These are phyloP conservation scores for Ostreobium quekettii DNA, from an alignment of 139 green algal species.

Conservation along the genomic window DNA sequence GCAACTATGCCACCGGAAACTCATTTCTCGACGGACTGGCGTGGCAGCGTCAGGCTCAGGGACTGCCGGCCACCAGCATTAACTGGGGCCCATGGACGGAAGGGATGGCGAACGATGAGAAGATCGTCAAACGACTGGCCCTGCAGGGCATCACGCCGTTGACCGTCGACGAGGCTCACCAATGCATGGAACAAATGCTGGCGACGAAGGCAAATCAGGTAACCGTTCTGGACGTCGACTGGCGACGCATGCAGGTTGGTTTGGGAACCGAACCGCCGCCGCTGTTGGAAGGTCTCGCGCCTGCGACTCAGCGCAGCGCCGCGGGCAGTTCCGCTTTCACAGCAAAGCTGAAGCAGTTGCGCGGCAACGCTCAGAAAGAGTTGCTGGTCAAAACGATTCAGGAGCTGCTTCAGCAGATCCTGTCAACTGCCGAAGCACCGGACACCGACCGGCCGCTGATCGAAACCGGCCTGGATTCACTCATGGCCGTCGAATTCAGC, in stretches of 20 bases:
- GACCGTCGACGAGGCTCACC: neutral
- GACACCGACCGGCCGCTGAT: conserved; percentile 53
- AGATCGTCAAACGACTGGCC: conserved; percentile 33
- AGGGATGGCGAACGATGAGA: conserved; percentile 44
- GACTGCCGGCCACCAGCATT: conserved; percentile 20
- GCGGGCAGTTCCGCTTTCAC: conserved; percentile 15
- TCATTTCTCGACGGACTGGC: conserved; percentile 43
- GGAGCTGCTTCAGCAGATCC: conserved; percentile 22
- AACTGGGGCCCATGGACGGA: conserved; percentile 46
- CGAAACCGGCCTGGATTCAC: conserved; percentile 62
- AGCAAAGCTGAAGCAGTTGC: neutral
- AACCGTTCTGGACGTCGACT: conserved; percentile 44
- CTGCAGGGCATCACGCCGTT: neutral
- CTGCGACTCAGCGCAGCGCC: conserved; percentile 21
- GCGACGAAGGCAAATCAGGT: conserved; percentile 4
- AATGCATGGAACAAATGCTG: too few relatives aligned
- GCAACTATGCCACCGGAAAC: conserved; percentile 76
- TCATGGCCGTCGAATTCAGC: conserved; percentile 68
- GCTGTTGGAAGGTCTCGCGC: too few relatives aligned
- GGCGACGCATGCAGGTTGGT: too few relatives aligned
- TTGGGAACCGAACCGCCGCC: too few relatives aligned
- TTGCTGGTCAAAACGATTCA: neutral
- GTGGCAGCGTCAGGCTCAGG: conserved; percentile 7
- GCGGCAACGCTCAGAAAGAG: neutral
- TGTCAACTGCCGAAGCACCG: conserved; percentile 36